Evolutionary conservation across 2,329 filamentous ascomycete genomes (phyloP), one percentile per base, ranked within the genome.

Genomic region (Xylaria polymorpha): DNA sequence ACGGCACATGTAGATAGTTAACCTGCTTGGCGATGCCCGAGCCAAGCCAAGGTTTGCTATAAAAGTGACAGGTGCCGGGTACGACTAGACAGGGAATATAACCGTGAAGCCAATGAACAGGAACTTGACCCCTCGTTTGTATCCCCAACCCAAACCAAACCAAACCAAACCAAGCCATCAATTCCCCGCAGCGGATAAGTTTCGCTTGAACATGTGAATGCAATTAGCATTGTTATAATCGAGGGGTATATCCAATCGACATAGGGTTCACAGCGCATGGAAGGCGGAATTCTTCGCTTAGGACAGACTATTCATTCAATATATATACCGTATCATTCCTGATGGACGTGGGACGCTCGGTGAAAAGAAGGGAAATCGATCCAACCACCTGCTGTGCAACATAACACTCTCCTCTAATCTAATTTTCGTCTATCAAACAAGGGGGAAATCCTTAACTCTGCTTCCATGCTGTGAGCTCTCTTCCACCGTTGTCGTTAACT

Each of bases 361-460:
- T 57, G 12, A 65, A 59, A 63, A 51, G 56, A 68, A 64, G 51
- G 43, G 20, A 62, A 62, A 41, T 46, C 65, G 43, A 39, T 22
- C 48, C 9, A 50, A 25, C 51, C n/a, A 29, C 46, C 37, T 43
- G 29, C 58, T 41, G 53, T 12, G 8, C 50, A 55, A 18, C 46
- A 63, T n/a, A 63, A 15, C 50, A 55, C 48, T 41, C 20, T 20
- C 44, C 53, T 66, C 59, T 61, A 64, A 37, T 69, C 66, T 69
- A 66, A 55, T 46, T 66, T 60, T 44, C 22, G 39, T 71, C 63
- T 71, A 69, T 65, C 57, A 53, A 32, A 20, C 18, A 60, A 55
- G 51, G 46, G 61, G 35, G 10, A 55, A 29, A 32, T 10, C 12
- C 29, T 44, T n/a, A 29, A 60, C 39, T 56, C 61, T 46, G 18